Percentiles rank a stretch among this genome's conserved stretches.
phyloP scores from a whole-genome alignment of 2,329 filamentous ascomycete genomes.

The Neoarthrinium moseri region DNA sequence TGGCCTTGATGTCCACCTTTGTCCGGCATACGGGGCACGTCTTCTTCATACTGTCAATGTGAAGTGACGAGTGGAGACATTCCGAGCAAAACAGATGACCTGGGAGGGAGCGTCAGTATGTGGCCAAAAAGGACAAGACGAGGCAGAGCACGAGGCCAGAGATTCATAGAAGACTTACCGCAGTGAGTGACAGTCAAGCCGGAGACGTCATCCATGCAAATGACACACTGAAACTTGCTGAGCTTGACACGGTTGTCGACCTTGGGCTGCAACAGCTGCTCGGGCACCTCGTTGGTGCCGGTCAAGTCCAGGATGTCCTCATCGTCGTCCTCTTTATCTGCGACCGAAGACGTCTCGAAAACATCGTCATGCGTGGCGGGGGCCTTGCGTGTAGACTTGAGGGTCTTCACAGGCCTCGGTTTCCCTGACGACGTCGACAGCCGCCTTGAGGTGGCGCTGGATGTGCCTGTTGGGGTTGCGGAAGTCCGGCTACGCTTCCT shows the following conservation, averaged over 20 bases:
- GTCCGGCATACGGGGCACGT: slow-evolving; percentile 65
- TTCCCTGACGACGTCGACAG: slow-evolving; percentile 18
- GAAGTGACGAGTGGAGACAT: slow-evolving; percentile 60
- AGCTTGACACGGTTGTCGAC: slow-evolving; percentile 52
- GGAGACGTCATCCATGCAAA: slow-evolving; percentile 64
- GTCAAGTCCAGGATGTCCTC: slow-evolving; percentile 38
- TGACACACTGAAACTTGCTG: slow-evolving; percentile 61
- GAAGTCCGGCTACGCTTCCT: slow-evolving; percentile 19
- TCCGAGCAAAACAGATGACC: slow-evolving; percentile 65
- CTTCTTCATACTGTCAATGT: slow-evolving; percentile 53
- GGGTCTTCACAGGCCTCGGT: slow-evolving; percentile 14
- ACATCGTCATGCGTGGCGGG: slow-evolving; percentile 24
- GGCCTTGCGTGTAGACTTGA: slow-evolving; percentile 23
- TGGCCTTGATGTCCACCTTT: slow-evolving; percentile 50
- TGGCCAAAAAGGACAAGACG: neutral
- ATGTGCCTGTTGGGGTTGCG: slow-evolving; percentile 8
- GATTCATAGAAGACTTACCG: slow-evolving; percentile 55
- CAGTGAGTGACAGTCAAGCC: slow-evolving; percentile 64
- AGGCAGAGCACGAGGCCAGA: neutral
- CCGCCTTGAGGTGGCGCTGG: slow-evolving; percentile 17
- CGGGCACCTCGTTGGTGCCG: slow-evolving; percentile 41
- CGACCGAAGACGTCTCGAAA: slow-evolving; percentile 9
- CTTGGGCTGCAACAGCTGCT: slow-evolving; percentile 41
- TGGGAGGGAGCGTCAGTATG: slow-evolving; percentile 25
- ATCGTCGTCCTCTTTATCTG: slow-evolving; percentile 14